Base-by-base conservation (phyloP, 2,329 filamentous ascomycete species). In the Apiospora kogelbergensis region DNA sequence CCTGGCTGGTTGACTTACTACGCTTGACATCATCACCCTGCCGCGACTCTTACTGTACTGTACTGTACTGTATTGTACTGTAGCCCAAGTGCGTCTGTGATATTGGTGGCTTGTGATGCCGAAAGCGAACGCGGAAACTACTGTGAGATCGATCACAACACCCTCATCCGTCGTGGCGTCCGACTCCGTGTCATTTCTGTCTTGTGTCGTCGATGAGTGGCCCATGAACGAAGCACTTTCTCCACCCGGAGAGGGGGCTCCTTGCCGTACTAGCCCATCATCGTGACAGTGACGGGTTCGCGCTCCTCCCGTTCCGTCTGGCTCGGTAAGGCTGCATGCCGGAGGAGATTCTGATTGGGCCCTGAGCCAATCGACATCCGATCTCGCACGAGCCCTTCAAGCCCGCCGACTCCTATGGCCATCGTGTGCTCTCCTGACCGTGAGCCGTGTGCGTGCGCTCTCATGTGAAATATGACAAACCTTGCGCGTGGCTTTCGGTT, bases 241-340 rank as follows among this genome's bases (percentile, higher is more conserved):
- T n/a, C 53, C 53, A 60, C 30, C 10, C 53, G 17, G 30, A 60
- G 40, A 13, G 40, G 40, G 40, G 53, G 26, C 26, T n/a, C 53
- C 53, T 60, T 60, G 53, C 53, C 30, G 53, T 60, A 37, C 53
- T 20, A 60, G 30, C 53, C 53, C 53, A 60, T 60, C 26, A n/a
- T 60, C 53, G 30, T 22, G 53, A 60, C 53, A 60, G 30, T 60
- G 53, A 37, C 53, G 37, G 30, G 53, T 60, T 30, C 53, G 53
- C 53, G 53, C 53, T 60, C 53, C 20, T 60, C 53, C 53, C 53
- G 53, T 60, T 37, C 53, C 53, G 53, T 60, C 53, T 60, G 26
- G 53, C 17, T 60, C 30, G 53, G 53, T 60, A 60, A 60, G 53
- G 53, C 30, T 60, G 53, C 30, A 60, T n/a, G 26, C 7, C 53